Evolutionary conservation across 129 eudicot genomes (phyloP).

Genomic region (Silybum marianum): DNA sequence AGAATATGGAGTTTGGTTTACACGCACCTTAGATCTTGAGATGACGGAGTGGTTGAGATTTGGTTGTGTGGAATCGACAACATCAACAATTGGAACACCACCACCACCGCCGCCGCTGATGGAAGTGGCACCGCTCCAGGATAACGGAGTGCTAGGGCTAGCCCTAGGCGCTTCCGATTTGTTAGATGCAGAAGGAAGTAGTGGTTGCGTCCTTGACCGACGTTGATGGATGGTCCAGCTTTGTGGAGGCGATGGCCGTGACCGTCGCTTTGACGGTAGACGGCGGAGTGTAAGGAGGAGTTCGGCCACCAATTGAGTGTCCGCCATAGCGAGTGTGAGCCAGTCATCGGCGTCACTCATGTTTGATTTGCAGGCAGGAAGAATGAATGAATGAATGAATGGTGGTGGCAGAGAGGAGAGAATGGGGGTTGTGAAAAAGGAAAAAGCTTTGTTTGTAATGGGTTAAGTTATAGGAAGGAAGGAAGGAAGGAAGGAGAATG

Average conservation of each 20-base stretch:
- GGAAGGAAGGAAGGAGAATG: slow-evolving; percentile 25
- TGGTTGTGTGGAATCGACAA: slow-evolving; percentile 35
- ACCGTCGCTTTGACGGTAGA: slow-evolving; percentile 13
- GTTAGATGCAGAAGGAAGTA: slow-evolving; percentile 1
- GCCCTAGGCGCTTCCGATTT: slow-evolving; percentile 37
- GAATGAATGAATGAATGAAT: background rate
- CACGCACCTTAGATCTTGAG: slow-evolving; percentile 69
- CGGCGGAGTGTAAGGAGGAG: slow-evolving; percentile 46
- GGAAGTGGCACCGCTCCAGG: slow-evolving; percentile 65
- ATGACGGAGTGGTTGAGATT: slow-evolving; percentile 28
- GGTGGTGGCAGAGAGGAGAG: background rate
- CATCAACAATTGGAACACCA: slow-evolving; percentile 20
- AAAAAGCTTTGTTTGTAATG: slow-evolving; percentile 30
- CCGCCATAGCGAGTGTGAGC: slow-evolving; percentile 39
- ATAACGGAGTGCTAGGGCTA: slow-evolving; percentile 74
- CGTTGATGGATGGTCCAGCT: slow-evolving; percentile 70
- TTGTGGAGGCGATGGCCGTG: slow-evolving; percentile 30
- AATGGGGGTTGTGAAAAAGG: slow-evolving; percentile 26
- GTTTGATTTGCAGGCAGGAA: background rate
- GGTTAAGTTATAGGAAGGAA: slow-evolving; percentile 35
- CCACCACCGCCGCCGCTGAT: slow-evolving; percentile 42
- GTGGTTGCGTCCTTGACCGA: slow-evolving; percentile 46
- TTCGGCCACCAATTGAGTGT: slow-evolving; percentile 47
- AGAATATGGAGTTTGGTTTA: background rate
- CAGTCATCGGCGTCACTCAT: slow-evolving; percentile 51